A percentile compares a stretch with the other conserved stretches of the same genome.
phyloP scores from a whole-genome alignment of 2,329 filamentous ascomycete genomes.

The Trichoderma pleuroti region DNA sequence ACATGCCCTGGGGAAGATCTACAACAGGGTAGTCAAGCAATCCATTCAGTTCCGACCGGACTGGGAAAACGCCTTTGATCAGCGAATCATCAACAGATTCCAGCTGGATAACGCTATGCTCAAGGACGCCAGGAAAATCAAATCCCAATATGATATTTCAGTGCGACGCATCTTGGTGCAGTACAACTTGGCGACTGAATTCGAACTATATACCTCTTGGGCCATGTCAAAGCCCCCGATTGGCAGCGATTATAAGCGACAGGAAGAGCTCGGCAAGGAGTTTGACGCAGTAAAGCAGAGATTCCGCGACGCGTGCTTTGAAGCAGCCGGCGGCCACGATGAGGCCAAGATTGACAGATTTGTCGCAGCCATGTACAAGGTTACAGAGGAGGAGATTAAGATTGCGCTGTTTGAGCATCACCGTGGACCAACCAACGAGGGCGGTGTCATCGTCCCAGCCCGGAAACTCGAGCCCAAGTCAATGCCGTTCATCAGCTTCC shows the following conservation, averaged over 20 bases:
- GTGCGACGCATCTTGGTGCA: conserved; percentile 81
- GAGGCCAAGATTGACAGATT: conserved; percentile 64
- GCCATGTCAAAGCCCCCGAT: conserved; percentile 70
- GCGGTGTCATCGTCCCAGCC: conserved; percentile 29
- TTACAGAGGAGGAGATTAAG: conserved; percentile 69
- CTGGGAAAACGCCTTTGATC: conserved; percentile 72
- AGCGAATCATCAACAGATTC: conserved; percentile 65
- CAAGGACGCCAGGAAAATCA: conserved; percentile 60
- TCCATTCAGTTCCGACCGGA: conserved; percentile 66
- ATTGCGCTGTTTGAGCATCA: conserved; percentile 50
- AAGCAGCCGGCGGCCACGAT: conserved; percentile 58
- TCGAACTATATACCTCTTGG: conserved; percentile 88
- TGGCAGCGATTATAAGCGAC: conserved; percentile 76
- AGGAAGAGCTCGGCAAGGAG: conserved; percentile 75
- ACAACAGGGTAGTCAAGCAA: conserved; percentile 61
- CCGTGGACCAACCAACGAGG: conserved; percentile 31
- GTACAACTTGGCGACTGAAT: conserved; percentile 78
- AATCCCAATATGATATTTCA: conserved; percentile 71
- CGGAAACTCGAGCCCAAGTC: conserved; percentile 35
- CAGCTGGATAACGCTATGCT: conserved; percentile 53
- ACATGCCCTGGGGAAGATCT: conserved; percentile 76
- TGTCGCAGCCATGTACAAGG: conserved; percentile 81
- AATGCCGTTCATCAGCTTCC: conserved; percentile 87
- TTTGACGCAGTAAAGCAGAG: conserved; percentile 62
- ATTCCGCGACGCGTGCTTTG: conserved; percentile 64